phyloP scores from a whole-genome alignment of 768 basidiomycete genomes.

The Sarcodon sp. region DNA sequence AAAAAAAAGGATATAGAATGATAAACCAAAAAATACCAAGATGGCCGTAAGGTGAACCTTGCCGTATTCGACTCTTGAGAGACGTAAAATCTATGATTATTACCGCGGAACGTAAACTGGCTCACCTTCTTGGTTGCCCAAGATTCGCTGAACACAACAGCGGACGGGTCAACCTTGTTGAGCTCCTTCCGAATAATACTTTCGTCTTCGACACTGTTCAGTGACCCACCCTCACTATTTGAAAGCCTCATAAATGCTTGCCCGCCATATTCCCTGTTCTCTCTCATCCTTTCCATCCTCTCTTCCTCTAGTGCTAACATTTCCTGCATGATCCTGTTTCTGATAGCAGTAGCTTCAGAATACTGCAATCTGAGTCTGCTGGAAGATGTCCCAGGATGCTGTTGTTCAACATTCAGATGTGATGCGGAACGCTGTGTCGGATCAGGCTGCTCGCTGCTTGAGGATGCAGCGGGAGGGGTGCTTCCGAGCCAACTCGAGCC shows the following conservation, averaged over 20 bases:
- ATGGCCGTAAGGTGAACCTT: constrained; percentile 93
- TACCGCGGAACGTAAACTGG: constrained; percentile 1
- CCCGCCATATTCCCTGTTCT: constrained; percentile 35
- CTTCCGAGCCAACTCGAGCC: constrained; percentile 14
- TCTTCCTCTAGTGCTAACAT: constrained; percentile 97
- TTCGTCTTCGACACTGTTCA: constrained; percentile 69
- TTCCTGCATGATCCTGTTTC: constrained; percentile 95
- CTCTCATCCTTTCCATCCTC: constrained; percentile 86
- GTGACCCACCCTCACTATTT: constrained; percentile 19
- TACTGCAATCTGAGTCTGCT: constrained; percentile 63
- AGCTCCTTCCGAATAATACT: constrained; percentile 86
- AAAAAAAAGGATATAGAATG: neutral
- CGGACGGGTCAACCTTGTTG: constrained; percentile 92
- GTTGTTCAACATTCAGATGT: neutral
- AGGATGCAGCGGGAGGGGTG: constrained; percentile 8
- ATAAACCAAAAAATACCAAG: constrained; percentile 37
- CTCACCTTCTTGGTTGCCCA: constrained; percentile 87
- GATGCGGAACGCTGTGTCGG: neutral
- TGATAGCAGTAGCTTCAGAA: constrained; percentile 79
- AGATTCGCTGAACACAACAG: constrained; percentile 89
- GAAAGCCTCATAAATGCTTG: constrained; percentile 50
- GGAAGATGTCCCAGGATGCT: constrained; percentile 1
- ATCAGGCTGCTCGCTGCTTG: constrained; percentile 1
- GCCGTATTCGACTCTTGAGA: constrained; percentile 72
- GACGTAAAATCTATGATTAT: neutral